Base-by-base conservation (phyloP, 768 basidiomycete species). In the Neoboletus subvelutipes region DNA sequence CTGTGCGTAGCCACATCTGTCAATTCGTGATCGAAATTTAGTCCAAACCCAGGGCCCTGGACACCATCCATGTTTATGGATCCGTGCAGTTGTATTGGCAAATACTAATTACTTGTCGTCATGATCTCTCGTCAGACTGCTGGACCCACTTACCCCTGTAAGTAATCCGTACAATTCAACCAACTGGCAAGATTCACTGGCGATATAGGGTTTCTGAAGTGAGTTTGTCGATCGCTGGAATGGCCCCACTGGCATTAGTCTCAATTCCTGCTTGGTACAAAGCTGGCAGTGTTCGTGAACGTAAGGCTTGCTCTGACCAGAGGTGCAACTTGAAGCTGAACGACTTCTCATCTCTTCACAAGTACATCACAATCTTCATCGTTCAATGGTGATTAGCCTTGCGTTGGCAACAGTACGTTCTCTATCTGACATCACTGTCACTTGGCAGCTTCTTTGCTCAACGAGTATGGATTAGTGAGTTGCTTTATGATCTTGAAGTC, bases 381-480 rank as follows among this genome's bases (percentile, higher is more conserved):
- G 45, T 57, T 46, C 53, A 55, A 55, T 55, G 56, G 56, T 55
- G 24, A 55, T 20, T 39, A 10, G 2, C 22, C 9, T 40, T 17
- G 8, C 4, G n/a, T 36, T 55, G 17, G 40, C 5, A 28, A 28
- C 36, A 18, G 33, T 24, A 36, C 31, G 10, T 26, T 22, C 15
- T 15, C 24, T 36, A 5, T 37, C 55, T 55, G 43, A 56, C 36
- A 43, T 9, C 29, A 24, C 29, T 26, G 31, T 26, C 18, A 20
- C 36, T 18, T n/a, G 28, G 13, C 37, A 57, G 56, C 28, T 57
- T 55, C 37, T 47, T 46, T 55, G 45, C 28, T 41, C 56, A 55
- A 24, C 56, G 56, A 34, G 52, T 46, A n/a, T 55, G 56, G 56
- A 55, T 57, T 9, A 18, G 53, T 57, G 34, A 57, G 56, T 28